Base-by-base conservation (phyloP, 192 early-diverging fungal genomes). In the Backusella tarrabulga region DNA sequence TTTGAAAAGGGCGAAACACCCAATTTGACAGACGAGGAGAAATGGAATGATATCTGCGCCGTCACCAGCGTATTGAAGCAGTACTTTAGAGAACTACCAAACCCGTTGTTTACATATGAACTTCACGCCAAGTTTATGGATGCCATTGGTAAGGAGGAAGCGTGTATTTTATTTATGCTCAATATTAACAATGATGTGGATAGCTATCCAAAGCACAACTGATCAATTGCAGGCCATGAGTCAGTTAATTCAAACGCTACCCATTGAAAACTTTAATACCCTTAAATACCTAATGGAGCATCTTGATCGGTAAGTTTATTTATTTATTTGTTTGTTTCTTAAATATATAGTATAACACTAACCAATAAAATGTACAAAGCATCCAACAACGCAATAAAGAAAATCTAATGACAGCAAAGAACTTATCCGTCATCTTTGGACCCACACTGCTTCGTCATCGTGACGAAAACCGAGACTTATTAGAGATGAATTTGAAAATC, bases 361-460 rank as follows among this genome's bases (percentile, higher is more conserved):
- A 32, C 32, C 32, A 32, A 32, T 32, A 1, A 32, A 32, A 32
- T 32, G 32, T 71, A 34, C 19, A 17, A 40, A 77, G 88, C 7
- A 91, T 98, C 11, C 85, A 88, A 8, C 75, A 89, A 56, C 71
- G 85, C 23, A 88, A 89, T 52, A 75, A 80, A n/a, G 83, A 88
- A 23, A 99, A 99, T 85, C 88, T 95, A 67, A 99, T 99, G 97
- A 91, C 89, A 2, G 80, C 95, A 46, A 94, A 95, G 79, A 99
- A 98, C 67, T 77, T 99, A 42, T 89, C 95, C 19, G 95, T 97
- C 21, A 95, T 99, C 34, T 97, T 99, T 91, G 96, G 93, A 3
- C 95, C 95, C 23, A 96, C 93, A 11, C 77, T 99, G 34, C 80
- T 95, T 85, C 86, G 89, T 21, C 87, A 89, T 77, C 80, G 81